phyloP scores from a whole-genome alignment of 345 rosid species.

The Lumnitzera littorea region DNA sequence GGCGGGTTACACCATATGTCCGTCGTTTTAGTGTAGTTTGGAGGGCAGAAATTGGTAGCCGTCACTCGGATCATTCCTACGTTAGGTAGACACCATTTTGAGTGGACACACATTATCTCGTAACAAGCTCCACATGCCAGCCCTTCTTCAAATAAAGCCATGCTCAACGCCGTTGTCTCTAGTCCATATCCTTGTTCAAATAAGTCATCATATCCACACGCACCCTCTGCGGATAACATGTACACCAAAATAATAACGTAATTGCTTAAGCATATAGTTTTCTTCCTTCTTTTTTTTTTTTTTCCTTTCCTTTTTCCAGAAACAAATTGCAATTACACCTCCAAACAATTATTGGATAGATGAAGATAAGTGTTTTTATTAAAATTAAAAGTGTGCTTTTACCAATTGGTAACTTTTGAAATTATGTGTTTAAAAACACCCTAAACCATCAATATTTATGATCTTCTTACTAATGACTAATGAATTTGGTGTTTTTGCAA shows the following conservation, averaged over 20 bases:
- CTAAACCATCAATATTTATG: too few species aligned
- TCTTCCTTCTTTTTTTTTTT: too few species aligned
- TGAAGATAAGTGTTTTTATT: too few species aligned
- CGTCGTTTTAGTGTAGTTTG: constrained; percentile 5
- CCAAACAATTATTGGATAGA: too few species aligned
- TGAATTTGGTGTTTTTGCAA: too few species aligned
- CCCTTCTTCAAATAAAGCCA: constrained; percentile 2
- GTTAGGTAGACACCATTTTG: constrained; percentile 6
- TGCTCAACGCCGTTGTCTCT: constrained; percentile 8
- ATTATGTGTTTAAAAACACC: too few species aligned
- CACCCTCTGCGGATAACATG: background rate
- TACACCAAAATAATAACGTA: background rate
- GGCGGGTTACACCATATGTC: constrained; percentile 17
- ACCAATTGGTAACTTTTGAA: too few species aligned
- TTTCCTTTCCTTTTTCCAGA: too few species aligned
- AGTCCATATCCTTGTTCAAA: constrained; percentile 12
- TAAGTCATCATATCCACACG: constrained; percentile 12
- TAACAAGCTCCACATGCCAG: constrained; percentile 8
- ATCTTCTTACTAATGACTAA: too few species aligned
- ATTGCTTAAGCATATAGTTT: background rate
- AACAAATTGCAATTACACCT: background rate
- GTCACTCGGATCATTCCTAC: constrained; percentile 3
- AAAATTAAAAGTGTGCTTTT: too few species aligned
- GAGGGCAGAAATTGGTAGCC: constrained; percentile 13
- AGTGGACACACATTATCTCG: constrained; percentile 2